These are phyloP conservation scores for Candida sanyaensis DNA, from an alignment of 1,139 yeast species.

Conservation along the genomic window DNA sequence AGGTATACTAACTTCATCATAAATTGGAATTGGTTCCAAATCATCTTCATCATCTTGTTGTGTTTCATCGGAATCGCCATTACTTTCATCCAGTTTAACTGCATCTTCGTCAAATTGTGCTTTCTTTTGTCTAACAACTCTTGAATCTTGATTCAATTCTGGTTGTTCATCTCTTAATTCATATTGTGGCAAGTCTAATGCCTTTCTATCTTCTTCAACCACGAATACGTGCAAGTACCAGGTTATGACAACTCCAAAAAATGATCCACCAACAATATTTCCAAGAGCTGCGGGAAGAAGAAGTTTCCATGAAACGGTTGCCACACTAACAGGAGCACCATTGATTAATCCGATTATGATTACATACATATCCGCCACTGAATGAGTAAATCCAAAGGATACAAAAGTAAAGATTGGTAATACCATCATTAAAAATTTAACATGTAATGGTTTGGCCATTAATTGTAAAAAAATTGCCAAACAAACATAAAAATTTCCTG, in stretches of 20 bases:
- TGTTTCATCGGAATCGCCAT: slow-evolving; percentile 4
- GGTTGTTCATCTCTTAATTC: slow-evolving; percentile 81
- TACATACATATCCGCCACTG: slow-evolving; percentile 78
- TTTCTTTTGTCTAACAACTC: slow-evolving; percentile 57
- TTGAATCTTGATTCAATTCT: slow-evolving; percentile 69
- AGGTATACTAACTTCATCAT: slow-evolving; percentile 11
- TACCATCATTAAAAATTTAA: slow-evolving; percentile 62
- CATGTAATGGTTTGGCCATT: slow-evolving; percentile 80
- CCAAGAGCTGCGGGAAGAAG: slow-evolving; percentile 70
- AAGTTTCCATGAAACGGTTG: slow-evolving; percentile 68
- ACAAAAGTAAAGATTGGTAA: slow-evolving; percentile 77
- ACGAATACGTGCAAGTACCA: slow-evolving; percentile 70
- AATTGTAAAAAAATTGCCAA: slow-evolving; percentile 74
- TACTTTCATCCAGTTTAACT: slow-evolving; percentile 9
- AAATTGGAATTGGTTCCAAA: slow-evolving; percentile 9
- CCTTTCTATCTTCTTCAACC: slow-evolving; percentile 66
- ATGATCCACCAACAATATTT: slow-evolving; percentile 68
- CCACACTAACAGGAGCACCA: slow-evolving; percentile 62
- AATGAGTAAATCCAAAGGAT: slow-evolving; percentile 72
- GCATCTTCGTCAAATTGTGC: slow-evolving; percentile 14
- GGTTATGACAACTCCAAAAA: slow-evolving; percentile 62
- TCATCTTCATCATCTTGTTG: slow-evolving; percentile 4
- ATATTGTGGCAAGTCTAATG: slow-evolving; percentile 61
- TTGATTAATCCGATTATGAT: slow-evolving; percentile 66
- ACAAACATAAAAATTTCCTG: slow-evolving; percentile 76